Evolutionary conservation across 768 basidiomycete species (phyloP).

Genomic region (Russula dissimulans): DNA sequence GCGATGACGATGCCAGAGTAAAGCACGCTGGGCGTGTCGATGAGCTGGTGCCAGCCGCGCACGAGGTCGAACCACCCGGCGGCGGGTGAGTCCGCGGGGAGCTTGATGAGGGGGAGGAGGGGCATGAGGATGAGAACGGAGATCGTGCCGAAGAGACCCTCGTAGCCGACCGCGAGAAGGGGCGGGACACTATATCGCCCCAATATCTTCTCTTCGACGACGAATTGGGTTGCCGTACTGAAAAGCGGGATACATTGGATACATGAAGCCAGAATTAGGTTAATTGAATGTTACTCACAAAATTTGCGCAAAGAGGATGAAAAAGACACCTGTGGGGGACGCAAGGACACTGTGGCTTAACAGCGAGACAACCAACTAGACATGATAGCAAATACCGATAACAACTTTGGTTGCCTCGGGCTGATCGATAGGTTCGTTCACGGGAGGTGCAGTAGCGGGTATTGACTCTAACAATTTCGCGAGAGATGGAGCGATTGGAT

Average conservation of each 20-base stretch:
- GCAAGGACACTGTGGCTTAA: slow-evolving; percentile 19
- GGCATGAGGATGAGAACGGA: slow-evolving; percentile 76
- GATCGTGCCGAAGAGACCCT: slow-evolving; percentile 84
- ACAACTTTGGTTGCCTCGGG: slow-evolving; percentile 63
- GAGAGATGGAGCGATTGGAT: slow-evolving; percentile 33
- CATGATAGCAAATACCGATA: slow-evolving; percentile 43
- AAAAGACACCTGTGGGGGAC: slow-evolving; percentile 59
- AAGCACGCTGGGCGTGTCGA: slow-evolving; percentile 55
- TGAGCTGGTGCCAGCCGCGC: slow-evolving; percentile 84
- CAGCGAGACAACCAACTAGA: slow-evolving; percentile 15
- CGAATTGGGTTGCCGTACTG: slow-evolving; percentile 87
- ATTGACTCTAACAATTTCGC: slow-evolving; percentile 21
- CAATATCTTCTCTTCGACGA: slow-evolving; percentile 96
- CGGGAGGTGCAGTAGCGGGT: slow-evolving; percentile 26
- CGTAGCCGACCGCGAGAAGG: slow-evolving; percentile 86
- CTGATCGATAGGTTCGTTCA: slow-evolving; percentile 41
- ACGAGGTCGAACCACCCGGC: slow-evolving; percentile 71
- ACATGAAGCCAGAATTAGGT: slow-evolving; percentile 11
- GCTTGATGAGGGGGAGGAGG: slow-evolving; percentile 60
- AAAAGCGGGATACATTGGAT: background rate
- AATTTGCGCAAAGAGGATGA: slow-evolving; percentile 89
- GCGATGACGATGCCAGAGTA: slow-evolving; percentile 40
- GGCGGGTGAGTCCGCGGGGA: slow-evolving; percentile 54
- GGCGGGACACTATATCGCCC: slow-evolving; percentile 77
- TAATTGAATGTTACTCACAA: slow-evolving; percentile 48